Evolutionary conservation across 805 yeast genomes (phyloP), one percentile per base, ranked within the genome.

Genomic region (Schwanniomyces yamadae): DNA sequence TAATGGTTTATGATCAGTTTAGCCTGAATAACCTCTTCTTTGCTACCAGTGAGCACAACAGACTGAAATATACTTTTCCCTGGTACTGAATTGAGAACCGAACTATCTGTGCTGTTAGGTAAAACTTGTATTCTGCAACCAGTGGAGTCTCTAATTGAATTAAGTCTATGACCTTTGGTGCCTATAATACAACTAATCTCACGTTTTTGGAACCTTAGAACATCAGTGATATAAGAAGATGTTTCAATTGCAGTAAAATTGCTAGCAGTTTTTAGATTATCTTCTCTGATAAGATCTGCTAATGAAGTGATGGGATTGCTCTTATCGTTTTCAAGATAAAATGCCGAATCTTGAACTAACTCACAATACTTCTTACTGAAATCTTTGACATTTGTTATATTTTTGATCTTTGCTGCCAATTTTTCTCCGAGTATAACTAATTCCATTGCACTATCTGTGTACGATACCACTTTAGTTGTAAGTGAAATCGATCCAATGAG

Each of bases 181-280:
- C 66, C 66, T 18, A 60, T 48, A 2, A 60, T 34, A 14, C 41
- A 45, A 15, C 54, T 48, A 1, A 59, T 59, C 36, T 56, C 52
- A 20, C 38, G 43, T 30, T 47, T 46, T 5, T 33, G 25, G 15
- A 30, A 30, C 22, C 12, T 23, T 18, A 34, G 25, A 11, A 23
- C 11, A n/a, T 18, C 23, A 11, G 17, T 18, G 10, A 19, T 19
- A 2, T 21, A 7, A 21, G 23, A 8, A 10, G 7, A 8, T 7
- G 23, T 8, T 8, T 7, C 23, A 8, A 8, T 21, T 8, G 7
- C 23, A 8, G 23, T 10, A 8, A 8, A 10, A 7, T 10, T 21
- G 10, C 7, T 21, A 21, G 10, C 23, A 7, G 8, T n/a, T 25
- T 8, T 25, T 14, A 8, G 7, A 13, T n/a, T 13, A 25, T 25